phyloP scores from a whole-genome alignment of 75 land plant genomes.

The Selaginella tamariscina region DNA sequence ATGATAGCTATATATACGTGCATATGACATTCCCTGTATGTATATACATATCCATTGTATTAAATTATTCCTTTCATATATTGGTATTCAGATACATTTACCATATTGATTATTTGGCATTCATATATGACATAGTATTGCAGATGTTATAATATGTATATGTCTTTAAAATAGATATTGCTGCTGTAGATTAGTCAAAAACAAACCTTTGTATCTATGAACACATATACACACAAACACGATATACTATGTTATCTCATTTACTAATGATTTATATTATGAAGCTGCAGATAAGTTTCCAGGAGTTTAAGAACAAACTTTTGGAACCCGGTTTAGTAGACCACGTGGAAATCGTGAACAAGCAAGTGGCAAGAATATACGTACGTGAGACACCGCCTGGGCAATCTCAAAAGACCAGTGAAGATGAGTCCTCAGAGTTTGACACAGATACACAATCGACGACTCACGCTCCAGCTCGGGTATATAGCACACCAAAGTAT shows the following conservation, averaged over 20 bases:
- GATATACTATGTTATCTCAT: too few species aligned
- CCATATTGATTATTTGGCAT: too few species aligned
- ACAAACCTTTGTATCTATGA: not conserved
- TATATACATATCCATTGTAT: too few species aligned
- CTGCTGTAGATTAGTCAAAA: not conserved
- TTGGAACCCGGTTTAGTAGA: conserved; percentile 37
- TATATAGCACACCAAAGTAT: conserved; percentile 26
- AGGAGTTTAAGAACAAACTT: conserved; percentile 92
- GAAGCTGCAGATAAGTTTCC: conserved; percentile 87
- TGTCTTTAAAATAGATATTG: not conserved
- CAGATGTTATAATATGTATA: too few species aligned
- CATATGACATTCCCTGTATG: too few species aligned
- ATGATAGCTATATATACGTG: too few species aligned
- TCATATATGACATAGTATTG: too few species aligned
- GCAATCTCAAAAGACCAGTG: conserved; percentile 14
- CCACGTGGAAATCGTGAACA: not conserved
- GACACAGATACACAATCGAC: conserved; percentile 11
- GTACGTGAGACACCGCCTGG: not conserved
- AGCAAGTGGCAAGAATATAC: not conserved
- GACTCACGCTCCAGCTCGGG: conserved; percentile 6
- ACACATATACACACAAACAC: too few species aligned
- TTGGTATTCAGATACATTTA: too few species aligned
- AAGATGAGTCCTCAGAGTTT: conserved; percentile 2
- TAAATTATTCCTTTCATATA: too few species aligned
- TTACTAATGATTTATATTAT: too few species aligned